A percentile compares a stretch with the other conserved stretches of the same genome.
Evolutionary conservation across 331 rosid species (phyloP).

Genomic region (Telfairia occidentalis): DNA sequence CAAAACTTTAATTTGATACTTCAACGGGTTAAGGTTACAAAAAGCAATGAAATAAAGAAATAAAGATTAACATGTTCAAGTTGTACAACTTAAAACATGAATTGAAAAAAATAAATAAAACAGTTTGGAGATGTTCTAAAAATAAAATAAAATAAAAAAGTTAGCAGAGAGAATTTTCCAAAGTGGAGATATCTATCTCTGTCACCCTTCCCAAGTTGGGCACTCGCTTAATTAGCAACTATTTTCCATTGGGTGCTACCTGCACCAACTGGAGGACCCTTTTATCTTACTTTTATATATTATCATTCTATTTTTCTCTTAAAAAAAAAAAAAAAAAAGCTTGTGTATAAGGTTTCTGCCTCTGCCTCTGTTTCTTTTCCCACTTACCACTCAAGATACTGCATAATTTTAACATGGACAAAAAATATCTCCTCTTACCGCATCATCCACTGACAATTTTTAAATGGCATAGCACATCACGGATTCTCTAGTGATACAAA

Average conservation of each 20-base stretch:
- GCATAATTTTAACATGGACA: background rate
- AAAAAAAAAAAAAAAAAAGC: background rate
- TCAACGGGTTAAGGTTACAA: background rate
- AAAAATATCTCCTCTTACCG: background rate
- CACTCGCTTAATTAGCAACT: background rate
- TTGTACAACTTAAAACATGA: background rate
- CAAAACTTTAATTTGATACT: background rate
- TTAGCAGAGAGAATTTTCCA: background rate
- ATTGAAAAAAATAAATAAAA: background rate
- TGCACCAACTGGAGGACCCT: background rate
- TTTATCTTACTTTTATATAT: background rate
- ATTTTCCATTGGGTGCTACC: background rate
- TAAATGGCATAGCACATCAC: background rate
- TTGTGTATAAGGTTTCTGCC: background rate
- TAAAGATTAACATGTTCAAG: background rate
- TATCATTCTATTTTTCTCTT: background rate
- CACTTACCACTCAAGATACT: background rate
- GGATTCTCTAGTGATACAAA: background rate
- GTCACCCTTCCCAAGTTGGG: conserved; percentile 4
- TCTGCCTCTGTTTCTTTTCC: background rate
- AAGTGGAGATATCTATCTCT: background rate
- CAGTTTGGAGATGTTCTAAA: background rate
- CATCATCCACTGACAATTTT: conserved; percentile 2
- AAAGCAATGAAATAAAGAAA: background rate
- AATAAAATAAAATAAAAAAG: background rate